Evolutionary conservation across 495 filamentous ascomycete genomes (phyloP), one percentile per base, ranked within the genome.

Genomic region (Trichoderma asperelloides): DNA sequence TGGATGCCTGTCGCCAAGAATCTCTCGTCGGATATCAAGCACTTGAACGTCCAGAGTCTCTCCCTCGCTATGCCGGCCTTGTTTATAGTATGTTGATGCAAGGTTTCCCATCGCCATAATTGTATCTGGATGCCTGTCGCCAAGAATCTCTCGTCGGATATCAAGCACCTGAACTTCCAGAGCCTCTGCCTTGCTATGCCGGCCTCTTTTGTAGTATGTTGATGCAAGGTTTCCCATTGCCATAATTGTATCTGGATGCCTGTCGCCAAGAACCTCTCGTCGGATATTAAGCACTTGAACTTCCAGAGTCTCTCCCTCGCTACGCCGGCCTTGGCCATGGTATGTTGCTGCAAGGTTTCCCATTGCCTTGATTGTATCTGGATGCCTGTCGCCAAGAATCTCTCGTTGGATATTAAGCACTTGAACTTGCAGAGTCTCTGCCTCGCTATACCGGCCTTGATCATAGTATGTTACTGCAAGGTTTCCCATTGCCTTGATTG

Each of bases 211-310:
- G 9, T 37, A 37, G 9, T 37, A 37, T 2, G 33, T 37, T 3
- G 9, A 3, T 37, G 33, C 33, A 37, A 37, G 69, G 66, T 76
- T 74, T 30, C 64, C 64, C 49, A 67, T 70, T 25, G 66, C 70
- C 0, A 0, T 1, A 15, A 72, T 68, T 41, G 74, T 78, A 47
- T 69, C 37, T n/a, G 71, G 69, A 72, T 79, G 72, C 30, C 72
- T 70, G 3, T 67, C 65, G 1, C 79, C 79, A 5, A 80, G 68
- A 0, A 70, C 39, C 33, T 71, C 71, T 28, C 69, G 75, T 5
- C 73, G 70, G 1, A 65, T 65, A 45, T 70, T 70, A 3, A 45
- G 41, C 12, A 45, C 41, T 45, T 45, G 41, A 45, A 45, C 12
- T 18, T 45, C 6, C 3, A 45, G 12, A 45, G 5, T 2, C 18